Base-by-base conservation (phyloP, 2,329 filamentous ascomycete species). In the Xylaria sp. region DNA sequence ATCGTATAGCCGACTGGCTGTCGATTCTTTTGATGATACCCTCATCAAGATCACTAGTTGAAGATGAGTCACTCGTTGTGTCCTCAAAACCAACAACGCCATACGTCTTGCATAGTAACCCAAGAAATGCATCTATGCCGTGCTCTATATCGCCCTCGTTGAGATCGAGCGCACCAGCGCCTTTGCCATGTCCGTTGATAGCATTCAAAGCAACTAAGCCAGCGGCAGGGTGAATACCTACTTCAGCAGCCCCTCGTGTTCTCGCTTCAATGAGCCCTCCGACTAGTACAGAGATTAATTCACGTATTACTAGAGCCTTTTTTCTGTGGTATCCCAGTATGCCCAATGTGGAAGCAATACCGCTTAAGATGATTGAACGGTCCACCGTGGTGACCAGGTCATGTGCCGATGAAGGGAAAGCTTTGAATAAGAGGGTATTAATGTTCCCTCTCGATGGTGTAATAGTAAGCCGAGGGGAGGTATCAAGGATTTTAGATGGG, bases 241-340 rank as follows among this genome's bases (percentile, higher is more conserved):
- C 91, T 73, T 98, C 95, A n/a, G 95, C 93, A 40, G 95, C 95
- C 31, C 94, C 94, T 48, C 94, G 85, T 47, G 96, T 97, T 38
- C 95, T 86, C 15, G 95, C 95, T 76, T 97, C 92, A 4, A 97
- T 89, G 8, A 99, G 82, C 2, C 91, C 93, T 33, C 89, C 89
- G 54, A 96, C 91, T 40, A 98, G 82, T 15, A 93, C 88, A 3
- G 88, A 89, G 8, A 99, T 84, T 51, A 98, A 83, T 71, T 97
- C 93, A 68, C 91, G 89, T 70, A 97, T 84, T 0, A 97, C 87
- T 78, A 98, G 90, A 4, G 91, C 93, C 76, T 96, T 96, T 78
- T 97, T 98, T 59, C 95, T 86, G 61, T 93, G 87, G 62, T 94
- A 85, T 1, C 91, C 92, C 7, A 99, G 77, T 5, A 86, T 82